Percentiles rank a stretch among this genome's conserved stretches.
Evolutionary conservation across 2,329 filamentous ascomycete species (phyloP).

Genomic region (Aspergillus sp.): DNA sequence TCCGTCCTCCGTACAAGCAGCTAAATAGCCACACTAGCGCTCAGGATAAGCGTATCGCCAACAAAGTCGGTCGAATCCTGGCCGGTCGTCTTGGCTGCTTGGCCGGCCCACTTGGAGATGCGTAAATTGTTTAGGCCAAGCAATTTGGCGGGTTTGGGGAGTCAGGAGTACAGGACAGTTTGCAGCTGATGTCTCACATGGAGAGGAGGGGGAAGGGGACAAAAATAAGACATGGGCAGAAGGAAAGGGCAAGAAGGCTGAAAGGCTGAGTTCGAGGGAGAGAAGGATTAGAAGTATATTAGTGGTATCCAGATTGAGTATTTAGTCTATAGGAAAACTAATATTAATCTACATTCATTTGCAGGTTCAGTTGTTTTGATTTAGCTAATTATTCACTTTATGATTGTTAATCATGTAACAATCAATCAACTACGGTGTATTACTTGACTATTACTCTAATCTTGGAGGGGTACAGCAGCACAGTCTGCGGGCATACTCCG

Average conservation of each 20-base stretch:
- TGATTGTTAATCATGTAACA: too few species aligned
- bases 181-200: slow-evolving; percentile 32
- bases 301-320: too few species aligned
- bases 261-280: neutral
- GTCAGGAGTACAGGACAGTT: slow-evolving; percentile 10
- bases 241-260: too few species aligned
- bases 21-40: slow-evolving; percentile 11
- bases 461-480: too few species aligned
- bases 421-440: too few species aligned
- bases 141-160: neutral
- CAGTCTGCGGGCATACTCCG: too few species aligned
- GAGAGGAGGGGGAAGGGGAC: slow-evolving; percentile 6
- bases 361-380: too few species aligned
- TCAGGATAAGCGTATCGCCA: slow-evolving; percentile 36
- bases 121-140: slow-evolving; percentile 10
- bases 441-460: too few species aligned
- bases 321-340: too few species aligned
- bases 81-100: slow-evolving; percentile 25
- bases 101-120: slow-evolving; percentile 16
- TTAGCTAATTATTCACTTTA: too few species aligned
- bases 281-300: neutral
- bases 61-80: slow-evolving; percentile 28
- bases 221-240: slow-evolving; percentile 12
- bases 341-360: too few species aligned
- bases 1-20: neutral